phyloP scores from a whole-genome alignment of 169 alveolate species.

The Cryptosporidium viatorum region DNA sequence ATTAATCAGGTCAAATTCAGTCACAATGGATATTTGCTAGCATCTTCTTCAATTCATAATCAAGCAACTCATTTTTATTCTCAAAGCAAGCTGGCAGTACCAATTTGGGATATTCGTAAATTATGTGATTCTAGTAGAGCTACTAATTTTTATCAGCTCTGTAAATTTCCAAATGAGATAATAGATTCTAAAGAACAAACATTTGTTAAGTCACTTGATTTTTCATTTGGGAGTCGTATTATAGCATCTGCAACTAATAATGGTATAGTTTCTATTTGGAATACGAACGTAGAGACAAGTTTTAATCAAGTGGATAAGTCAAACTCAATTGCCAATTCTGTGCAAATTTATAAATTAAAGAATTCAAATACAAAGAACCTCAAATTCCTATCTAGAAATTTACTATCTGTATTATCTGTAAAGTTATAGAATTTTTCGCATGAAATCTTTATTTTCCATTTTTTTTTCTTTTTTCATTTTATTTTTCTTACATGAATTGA shows the following conservation, averaged over 20 bases:
- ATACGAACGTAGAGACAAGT: slow-evolving; percentile 46
- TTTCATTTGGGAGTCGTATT: slow-evolving; percentile 64
- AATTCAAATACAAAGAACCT: slow-evolving; percentile 28
- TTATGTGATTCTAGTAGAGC: not conserved
- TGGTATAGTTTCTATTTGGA: slow-evolving; percentile 63
- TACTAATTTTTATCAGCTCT: slow-evolving; percentile 36
- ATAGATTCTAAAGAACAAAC: not conserved
- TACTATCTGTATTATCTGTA: slow-evolving; percentile 35
- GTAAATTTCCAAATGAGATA: slow-evolving; percentile 26
- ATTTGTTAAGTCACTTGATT: slow-evolving; percentile 48
- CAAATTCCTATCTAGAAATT: slow-evolving; percentile 41
- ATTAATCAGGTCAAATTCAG: slow-evolving; percentile 55
- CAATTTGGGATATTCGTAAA: slow-evolving; percentile 70
- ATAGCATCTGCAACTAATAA: slow-evolving; percentile 43
- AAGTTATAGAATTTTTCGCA: not conserved
- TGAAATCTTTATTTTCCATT: not conserved
- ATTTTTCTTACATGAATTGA: not conserved
- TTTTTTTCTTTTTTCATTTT: not conserved
- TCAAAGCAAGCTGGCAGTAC: not conserved
- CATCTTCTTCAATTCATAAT: slow-evolving; percentile 41
- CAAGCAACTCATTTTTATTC: not conserved
- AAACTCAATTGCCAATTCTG: not conserved
- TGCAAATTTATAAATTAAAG: slow-evolving; percentile 23
- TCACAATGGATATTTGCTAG: slow-evolving; percentile 56
- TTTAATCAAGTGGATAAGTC: slow-evolving; percentile 22